Evolutionary conservation across 176 grass and related monocot species (phyloP).

Genomic region (Lolium perenne): DNA sequence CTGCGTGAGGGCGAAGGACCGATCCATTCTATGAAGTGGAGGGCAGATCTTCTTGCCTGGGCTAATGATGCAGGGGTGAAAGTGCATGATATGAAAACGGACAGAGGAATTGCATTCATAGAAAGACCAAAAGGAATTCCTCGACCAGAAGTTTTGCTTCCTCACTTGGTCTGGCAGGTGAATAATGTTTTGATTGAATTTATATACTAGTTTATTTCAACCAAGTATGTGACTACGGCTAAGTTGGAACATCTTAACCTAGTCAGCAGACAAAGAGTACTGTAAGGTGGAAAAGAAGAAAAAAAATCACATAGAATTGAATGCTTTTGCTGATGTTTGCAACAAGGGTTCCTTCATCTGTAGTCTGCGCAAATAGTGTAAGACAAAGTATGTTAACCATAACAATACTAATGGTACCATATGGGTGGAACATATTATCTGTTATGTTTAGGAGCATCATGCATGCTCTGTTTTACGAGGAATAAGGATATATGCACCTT

Average conservation of each 20-base stretch:
- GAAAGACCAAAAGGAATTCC: conserved; percentile 87
- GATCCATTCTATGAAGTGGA: conserved; percentile 97
- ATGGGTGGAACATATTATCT: conserved; percentile 10
- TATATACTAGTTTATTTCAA: not conserved
- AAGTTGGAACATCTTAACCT: conserved; percentile 21
- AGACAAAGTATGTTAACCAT: conserved; percentile 18
- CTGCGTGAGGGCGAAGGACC: conserved; percentile 95
- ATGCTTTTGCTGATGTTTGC: not conserved
- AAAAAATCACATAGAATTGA: not conserved
- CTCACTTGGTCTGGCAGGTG: conserved; percentile 98
- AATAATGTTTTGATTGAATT: conserved; percentile 6
- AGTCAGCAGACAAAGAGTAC: conserved; percentile 2
- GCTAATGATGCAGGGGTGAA: conserved; percentile 94
- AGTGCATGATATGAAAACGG: conserved; percentile 91
- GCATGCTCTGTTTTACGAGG: not conserved
- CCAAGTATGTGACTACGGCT: not conserved
- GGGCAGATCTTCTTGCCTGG: conserved; percentile 91
- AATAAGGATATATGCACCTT: conserved; percentile 3
- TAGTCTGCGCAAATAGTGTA: not conserved
- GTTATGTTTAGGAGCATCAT: conserved; percentile 14
- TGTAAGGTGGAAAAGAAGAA: conserved; percentile 26
- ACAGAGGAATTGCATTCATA: conserved; percentile 94
- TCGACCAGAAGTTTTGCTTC: conserved; percentile 84
- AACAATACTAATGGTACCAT: not conserved
- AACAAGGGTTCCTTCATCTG: not conserved